These are phyloP conservation scores for Cerrena zonata DNA, from an alignment of 1,284 basidiomycete genomes.

Conservation along the genomic window DNA sequence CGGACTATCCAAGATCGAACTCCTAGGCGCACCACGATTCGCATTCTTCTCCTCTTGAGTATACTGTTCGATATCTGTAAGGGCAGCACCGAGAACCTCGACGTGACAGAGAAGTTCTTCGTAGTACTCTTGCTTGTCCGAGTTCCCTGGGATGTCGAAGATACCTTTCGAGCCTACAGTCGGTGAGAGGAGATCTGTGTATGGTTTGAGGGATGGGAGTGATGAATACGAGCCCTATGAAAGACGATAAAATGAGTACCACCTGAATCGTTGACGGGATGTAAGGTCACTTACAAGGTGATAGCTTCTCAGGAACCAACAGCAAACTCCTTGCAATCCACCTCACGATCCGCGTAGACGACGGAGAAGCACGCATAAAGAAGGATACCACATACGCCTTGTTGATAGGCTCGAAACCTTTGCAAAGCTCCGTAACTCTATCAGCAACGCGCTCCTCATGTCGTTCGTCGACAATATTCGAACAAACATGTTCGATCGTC, in stretches of 20 bases:
- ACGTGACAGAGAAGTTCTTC: slow-evolving; percentile 49
- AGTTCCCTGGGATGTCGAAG: slow-evolving; percentile 38
- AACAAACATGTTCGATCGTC: slow-evolving; percentile 42
- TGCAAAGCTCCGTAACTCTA: slow-evolving; percentile 37
- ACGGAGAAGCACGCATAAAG: slow-evolving; percentile 45
- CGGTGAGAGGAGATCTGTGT: slow-evolving; percentile 33
- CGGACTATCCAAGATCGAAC: slow-evolving; percentile 7
- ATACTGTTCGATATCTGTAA: slow-evolving; percentile 55
- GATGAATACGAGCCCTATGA: slow-evolving; percentile 11
- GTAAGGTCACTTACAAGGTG: slow-evolving; percentile 10
- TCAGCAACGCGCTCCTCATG: slow-evolving; percentile 46
- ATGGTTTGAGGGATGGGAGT: slow-evolving; percentile 18
- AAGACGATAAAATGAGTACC: neutral
- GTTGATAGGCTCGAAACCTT: slow-evolving; percentile 27
- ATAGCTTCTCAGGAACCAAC: slow-evolving; percentile 12
- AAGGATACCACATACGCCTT: slow-evolving; percentile 45
- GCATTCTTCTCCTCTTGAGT: slow-evolving; percentile 39
- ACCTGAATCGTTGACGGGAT: neutral
- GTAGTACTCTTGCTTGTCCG: slow-evolving; percentile 53
- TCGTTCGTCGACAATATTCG: slow-evolving; percentile 10
- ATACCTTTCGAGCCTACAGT: slow-evolving; percentile 23
- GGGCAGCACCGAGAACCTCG: slow-evolving; percentile 47
- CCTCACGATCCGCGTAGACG: slow-evolving; percentile 49
- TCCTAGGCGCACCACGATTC: neutral
- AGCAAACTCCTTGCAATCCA: slow-evolving; percentile 43